Evolutionary conservation across 306 rosid genomes (phyloP), one percentile per base, ranked within the genome.

Genomic region (Malus sieversii): DNA sequence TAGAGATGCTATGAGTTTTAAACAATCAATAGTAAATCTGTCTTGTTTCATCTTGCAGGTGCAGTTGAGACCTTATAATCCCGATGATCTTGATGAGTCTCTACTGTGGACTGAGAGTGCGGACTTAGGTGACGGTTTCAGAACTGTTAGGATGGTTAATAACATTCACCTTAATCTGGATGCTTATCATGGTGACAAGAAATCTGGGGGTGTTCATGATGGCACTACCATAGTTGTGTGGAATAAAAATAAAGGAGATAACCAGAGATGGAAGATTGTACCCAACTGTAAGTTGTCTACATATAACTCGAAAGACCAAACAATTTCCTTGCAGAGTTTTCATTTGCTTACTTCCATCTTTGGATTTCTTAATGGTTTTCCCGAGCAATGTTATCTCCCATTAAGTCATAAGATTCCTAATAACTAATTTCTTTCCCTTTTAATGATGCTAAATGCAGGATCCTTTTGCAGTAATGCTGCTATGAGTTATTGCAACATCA

Each of bases 161-260:
- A 90, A 93, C 52, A 10, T 89, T 83, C 89, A 4, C 35, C 94
- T 93, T 61, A 87, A 88, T 70, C 82, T 93, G 81, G 98, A 92
- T 82, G 97, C 92, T 23, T 90, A 72, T 79, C 96, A 89, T 30
- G 98, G 96, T 6, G 96, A 92, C 46, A 82, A 87, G 85, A 65
- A 79, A 22, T 90, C 96, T 71, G 97, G 93, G 46, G 98, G 98
- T n/a, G 88, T 93, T 30, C 96, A 60, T 68, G 92, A 93, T 79
- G 96, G 96, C 79, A 93, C 94, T 35, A 75, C 83, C 8, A 70
- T 93, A 63, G 96, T 89, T 68, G 87, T 90, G 73, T 93, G 94
- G 96, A 55, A 83, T 0, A 90, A 96, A 92, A 90, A 93, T 85
- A 80, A 81, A 25, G 95, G 96, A 64, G 96, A 90, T 51, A 93